Conservation (phyloP, 23 red algal species). For the Gracilaria gracilis region DNA sequence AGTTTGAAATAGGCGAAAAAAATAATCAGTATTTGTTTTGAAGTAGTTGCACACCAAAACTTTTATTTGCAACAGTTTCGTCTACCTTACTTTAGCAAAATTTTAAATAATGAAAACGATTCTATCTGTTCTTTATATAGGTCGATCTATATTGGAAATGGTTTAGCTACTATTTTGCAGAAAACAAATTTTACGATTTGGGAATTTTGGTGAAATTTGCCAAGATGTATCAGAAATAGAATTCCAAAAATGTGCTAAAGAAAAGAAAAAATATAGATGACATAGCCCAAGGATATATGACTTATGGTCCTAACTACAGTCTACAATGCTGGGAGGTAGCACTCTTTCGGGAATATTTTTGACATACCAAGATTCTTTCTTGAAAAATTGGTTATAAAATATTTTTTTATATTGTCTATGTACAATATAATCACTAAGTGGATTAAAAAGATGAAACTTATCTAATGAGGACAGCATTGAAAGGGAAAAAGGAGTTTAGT, state of each 20-base stretch:
- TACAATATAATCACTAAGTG: not conserved
- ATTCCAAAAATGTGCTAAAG: not conserved
- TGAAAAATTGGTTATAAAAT: not conserved
- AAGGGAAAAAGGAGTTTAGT: not conserved
- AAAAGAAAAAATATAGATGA: not conserved
- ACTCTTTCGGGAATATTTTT: not conserved
- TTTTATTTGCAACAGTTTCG: not conserved
- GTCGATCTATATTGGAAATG: not conserved
- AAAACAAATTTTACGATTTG: not conserved
- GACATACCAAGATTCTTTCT: not conserved
- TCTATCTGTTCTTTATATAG: constrained; percentile 4
- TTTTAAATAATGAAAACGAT: constrained; percentile 12
- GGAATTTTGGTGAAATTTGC: not conserved
- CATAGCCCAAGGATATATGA: not conserved
- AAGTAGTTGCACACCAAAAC: not conserved
- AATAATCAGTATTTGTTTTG: not conserved
- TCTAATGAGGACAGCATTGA: not conserved
- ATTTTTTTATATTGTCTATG: not conserved
- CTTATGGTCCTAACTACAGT: constrained; percentile 20
- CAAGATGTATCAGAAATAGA: not conserved
- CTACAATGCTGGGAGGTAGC: constrained; percentile 2
- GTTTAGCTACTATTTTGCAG: not conserved
- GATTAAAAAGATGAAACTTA: not conserved
- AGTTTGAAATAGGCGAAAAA: too few species aligned
- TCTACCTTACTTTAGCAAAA: not conserved